Percentiles rank a stretch among this genome's conserved stretches.
These are phyloP conservation scores for Clavulina sp. DNA, from an alignment of 768 basidiomycete species.

Conservation along the genomic window DNA sequence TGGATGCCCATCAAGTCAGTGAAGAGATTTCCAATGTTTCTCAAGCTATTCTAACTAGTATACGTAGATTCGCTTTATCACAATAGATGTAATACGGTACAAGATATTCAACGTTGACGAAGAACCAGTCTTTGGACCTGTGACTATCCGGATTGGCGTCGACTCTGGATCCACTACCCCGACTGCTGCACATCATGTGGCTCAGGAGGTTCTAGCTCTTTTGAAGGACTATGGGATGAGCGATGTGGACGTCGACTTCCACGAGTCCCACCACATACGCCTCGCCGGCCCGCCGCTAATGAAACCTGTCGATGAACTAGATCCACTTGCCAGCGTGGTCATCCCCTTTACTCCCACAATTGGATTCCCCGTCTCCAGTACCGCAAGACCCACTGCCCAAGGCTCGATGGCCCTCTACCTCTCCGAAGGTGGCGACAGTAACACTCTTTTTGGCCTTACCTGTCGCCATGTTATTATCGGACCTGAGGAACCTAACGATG, in stretches of 20 bases:
- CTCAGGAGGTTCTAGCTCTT: constrained; percentile 8
- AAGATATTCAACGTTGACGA: constrained; percentile 6
- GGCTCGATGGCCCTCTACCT: constrained; percentile 18
- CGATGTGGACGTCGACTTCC: constrained; percentile 9
- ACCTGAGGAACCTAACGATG: constrained; percentile 7
- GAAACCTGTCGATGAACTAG: constrained; percentile 8
- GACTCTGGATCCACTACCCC: constrained; percentile 5
- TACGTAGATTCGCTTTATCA: constrained; percentile 9
- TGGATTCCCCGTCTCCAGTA: constrained; percentile 4
- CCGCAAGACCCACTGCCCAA: constrained; percentile 1
- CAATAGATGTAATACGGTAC: constrained; percentile 8
- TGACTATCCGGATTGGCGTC: constrained; percentile 10
- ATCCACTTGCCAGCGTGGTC: constrained; percentile 5
- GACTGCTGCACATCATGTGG: constrained; percentile 8
- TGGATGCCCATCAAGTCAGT: constrained; percentile 7
- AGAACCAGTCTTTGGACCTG: constrained; percentile 6
- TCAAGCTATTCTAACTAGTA: constrained; percentile 7
- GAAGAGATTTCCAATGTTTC: constrained; percentile 1
- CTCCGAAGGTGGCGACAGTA: constrained; percentile 17
- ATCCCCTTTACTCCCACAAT: constrained; percentile 7
- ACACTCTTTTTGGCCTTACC: constrained; percentile 11
- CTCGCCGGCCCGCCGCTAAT: constrained; percentile 7
- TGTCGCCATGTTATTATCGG: not conserved
- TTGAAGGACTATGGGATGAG: constrained; percentile 7
- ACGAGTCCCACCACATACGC: constrained; percentile 6